phyloP scores from a whole-genome alignment of 257 asterid genomes.

The Solanum tarapatanum region DNA sequence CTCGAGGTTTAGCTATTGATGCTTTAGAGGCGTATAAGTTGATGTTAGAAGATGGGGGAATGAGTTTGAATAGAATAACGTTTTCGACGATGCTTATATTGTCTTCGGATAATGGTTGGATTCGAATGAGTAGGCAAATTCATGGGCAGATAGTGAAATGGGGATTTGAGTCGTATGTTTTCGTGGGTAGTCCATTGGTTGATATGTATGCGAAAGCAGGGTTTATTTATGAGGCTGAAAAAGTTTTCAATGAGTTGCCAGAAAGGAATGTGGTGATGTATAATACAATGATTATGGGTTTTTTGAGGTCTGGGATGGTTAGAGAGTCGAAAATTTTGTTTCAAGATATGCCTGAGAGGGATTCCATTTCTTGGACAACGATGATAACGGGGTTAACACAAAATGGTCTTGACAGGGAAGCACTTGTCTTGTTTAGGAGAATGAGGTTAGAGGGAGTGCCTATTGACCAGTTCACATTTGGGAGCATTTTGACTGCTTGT shows the following conservation, averaged over 20 bases:
- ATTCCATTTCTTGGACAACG: conserved; percentile 80
- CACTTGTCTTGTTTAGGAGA: conserved; percentile 36
- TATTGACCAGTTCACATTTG: conserved; percentile 81
- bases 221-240: conserved; percentile 36
- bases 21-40: conserved; percentile 56
- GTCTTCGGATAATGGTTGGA: conserved; percentile 54
- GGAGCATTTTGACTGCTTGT: conserved; percentile 78
- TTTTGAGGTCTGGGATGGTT: conserved; percentile 28
- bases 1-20: conserved; percentile 30
- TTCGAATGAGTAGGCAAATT: conserved; percentile 50
- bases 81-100: conserved; percentile 49
- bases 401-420: conserved; percentile 42
- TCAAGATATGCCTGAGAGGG: conserved; percentile 52
- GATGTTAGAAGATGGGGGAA: conserved; percentile 52
- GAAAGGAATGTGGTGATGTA: conserved; percentile 28
- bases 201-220: conserved; percentile 84
- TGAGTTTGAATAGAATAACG: conserved; percentile 59
- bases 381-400: conserved; percentile 71
- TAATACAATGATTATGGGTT: conserved; percentile 30
- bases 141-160: conserved; percentile 72
- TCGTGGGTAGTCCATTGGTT: conserved; percentile 74
- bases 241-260: conserved; percentile 38
- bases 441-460: conserved; percentile 51
- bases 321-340: conserved; percentile 34
- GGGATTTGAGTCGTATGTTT: conserved; percentile 59